A percentile compares a stretch with the other conserved stretches of the same genome.
Conservation (phyloP, 352 stramenopile genomes). For the Phytophthora sojae region DNA sequence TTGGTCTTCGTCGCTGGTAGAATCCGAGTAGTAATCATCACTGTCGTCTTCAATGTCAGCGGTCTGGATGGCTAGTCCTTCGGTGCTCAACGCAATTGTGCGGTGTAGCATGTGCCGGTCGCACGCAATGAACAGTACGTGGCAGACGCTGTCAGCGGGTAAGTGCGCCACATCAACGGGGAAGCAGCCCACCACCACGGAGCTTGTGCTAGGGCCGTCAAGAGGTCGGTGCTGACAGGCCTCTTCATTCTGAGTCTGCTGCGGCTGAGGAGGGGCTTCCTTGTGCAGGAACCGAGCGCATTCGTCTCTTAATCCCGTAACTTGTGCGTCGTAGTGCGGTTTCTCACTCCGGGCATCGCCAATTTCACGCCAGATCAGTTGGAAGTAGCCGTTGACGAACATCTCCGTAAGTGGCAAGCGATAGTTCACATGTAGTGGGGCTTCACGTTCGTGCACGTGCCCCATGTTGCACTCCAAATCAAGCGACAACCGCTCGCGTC, state of each 20-base stretch:
- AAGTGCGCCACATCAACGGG: slow-evolving; percentile 53
- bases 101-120: slow-evolving; percentile 66
- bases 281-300: slow-evolving; percentile 20
- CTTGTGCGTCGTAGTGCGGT: slow-evolving; percentile 53
- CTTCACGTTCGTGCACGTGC: slow-evolving; percentile 50
- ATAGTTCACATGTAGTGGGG: slow-evolving; percentile 55
- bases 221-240: slow-evolving; percentile 13
- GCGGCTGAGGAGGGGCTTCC: slow-evolving; percentile 37
- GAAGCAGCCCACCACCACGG: slow-evolving; percentile 48
- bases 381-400: slow-evolving; percentile 69
- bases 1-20: slow-evolving; percentile 26
- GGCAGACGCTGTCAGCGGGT: slow-evolving; percentile 51
- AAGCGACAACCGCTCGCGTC: slow-evolving; percentile 46
- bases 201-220: slow-evolving; percentile 32
- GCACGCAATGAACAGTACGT: slow-evolving; percentile 70
- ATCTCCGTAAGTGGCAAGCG: slow-evolving; percentile 46
- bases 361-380: slow-evolving; percentile 64
- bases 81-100: slow-evolving; percentile 64
- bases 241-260: slow-evolving; percentile 2
- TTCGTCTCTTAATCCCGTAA: slow-evolving; percentile 52
- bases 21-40: slow-evolving; percentile 38
- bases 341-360: slow-evolving; percentile 60
- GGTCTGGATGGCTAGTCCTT: slow-evolving; percentile 49
- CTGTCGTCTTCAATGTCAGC: slow-evolving; percentile 34
- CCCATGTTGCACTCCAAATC: slow-evolving; percentile 38